phyloP scores from a whole-genome alignment of 2,329 filamentous ascomycete species.

The Colletotrichum orbiculare region DNA sequence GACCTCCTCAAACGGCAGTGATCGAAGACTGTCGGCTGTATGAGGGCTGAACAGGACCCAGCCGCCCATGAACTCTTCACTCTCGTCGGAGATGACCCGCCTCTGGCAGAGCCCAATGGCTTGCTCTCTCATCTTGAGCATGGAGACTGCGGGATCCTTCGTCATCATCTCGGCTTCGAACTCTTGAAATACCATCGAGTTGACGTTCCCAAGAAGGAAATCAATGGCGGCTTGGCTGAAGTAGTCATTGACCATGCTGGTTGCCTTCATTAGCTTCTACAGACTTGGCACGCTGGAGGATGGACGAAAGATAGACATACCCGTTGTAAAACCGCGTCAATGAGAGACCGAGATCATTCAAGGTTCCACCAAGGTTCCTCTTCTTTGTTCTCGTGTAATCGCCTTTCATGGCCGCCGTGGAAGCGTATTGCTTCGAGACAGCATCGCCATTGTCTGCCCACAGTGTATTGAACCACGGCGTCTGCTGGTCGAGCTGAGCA shows the following conservation, averaged over 20 bases:
- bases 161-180: constrained; percentile 95
- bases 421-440: constrained; percentile 94
- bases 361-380: constrained; percentile 87
- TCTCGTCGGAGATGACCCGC: constrained; percentile 84
- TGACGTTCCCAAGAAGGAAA: constrained; percentile 90
- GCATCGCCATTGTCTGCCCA: constrained; percentile 99
- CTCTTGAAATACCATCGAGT: constrained; percentile 87
- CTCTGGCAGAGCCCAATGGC: constrained; percentile 91
- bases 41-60: constrained; percentile 89
- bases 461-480: constrained; percentile 92
- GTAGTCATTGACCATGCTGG: constrained; percentile 96
- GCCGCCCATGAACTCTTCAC: constrained; percentile 86
- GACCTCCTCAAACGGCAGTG: constrained; percentile 83
- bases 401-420: constrained; percentile 94
- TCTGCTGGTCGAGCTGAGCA: constrained; percentile 79
- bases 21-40: constrained; percentile 73
- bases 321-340: constrained; percentile 79
- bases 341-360: constrained; percentile 92
- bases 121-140: constrained; percentile 84
- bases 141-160: constrained; percentile 89
- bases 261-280: constrained; percentile 34
- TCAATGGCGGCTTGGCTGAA: constrained; percentile 97
- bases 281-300: background rate
- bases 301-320: constrained; percentile 53
- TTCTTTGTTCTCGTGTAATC: constrained; percentile 95